Conservation (phyloP, 2,329 filamentous ascomycete genomes). For the Pyricularia sp. region DNA sequence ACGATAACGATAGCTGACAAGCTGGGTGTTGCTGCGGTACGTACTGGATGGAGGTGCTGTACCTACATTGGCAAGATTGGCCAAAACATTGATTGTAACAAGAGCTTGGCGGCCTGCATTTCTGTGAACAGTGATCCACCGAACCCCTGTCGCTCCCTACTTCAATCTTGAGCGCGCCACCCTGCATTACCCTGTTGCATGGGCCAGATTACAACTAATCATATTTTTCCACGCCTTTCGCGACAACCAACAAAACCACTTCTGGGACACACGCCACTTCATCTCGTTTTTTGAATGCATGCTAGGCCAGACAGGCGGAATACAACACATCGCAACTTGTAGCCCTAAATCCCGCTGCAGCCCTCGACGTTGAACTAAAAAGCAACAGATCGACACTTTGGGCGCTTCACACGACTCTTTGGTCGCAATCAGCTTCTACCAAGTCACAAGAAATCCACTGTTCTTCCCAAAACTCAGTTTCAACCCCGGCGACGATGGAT, state of each 20-base stretch:
- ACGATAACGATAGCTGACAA: neutral
- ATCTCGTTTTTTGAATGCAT: neutral
- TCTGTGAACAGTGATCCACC: neutral
- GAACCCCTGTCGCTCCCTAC: neutral
- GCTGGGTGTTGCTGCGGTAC: neutral
- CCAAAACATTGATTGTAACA: neutral
- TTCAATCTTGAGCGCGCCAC: neutral
- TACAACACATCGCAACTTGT: neutral
- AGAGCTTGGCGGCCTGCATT: neutral
- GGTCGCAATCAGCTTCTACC: neutral
- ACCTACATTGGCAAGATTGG: too few species aligned
- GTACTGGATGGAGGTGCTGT: too few species aligned
- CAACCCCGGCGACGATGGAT: conserved; percentile 52
- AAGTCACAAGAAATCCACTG: neutral
- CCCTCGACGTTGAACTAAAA: neutral
- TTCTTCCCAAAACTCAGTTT: neutral
- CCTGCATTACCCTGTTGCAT: conserved; percentile 3
- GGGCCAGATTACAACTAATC: conserved; percentile 11
- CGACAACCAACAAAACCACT: neutral
- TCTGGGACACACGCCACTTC: neutral
- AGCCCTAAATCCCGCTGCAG: neutral
- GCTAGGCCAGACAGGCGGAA: neutral
- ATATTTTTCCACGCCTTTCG: conserved; percentile 1
- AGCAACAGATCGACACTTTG: neutral
- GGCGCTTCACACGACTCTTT: neutral